Evolutionary conservation across 2,329 filamentous ascomycete species (phyloP).

Genomic region (Ambrosiella cleistominuta): DNA sequence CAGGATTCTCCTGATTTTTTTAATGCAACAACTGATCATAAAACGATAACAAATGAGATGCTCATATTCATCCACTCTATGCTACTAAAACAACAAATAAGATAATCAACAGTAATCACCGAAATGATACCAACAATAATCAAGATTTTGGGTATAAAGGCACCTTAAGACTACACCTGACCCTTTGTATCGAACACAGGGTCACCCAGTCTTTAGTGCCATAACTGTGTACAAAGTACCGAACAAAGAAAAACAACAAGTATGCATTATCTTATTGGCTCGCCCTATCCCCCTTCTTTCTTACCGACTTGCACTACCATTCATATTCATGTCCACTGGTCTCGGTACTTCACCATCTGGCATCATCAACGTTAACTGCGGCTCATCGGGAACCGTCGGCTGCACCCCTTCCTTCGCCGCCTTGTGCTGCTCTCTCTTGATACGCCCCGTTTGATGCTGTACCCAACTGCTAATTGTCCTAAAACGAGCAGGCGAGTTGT

Average conservation of each 20-base stretch:
- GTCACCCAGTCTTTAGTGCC: not conserved
- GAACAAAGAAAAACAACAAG: not conserved
- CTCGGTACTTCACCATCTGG: slow-evolving; percentile 31
- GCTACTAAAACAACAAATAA: not conserved
- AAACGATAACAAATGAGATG: not conserved
- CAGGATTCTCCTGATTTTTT: not conserved
- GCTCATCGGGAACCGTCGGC: slow-evolving; percentile 28
- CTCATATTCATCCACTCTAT: not conserved
- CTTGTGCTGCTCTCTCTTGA: slow-evolving; percentile 30
- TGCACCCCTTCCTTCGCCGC: slow-evolving; percentile 16
- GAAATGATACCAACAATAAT: not conserved
- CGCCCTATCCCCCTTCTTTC: not conserved
- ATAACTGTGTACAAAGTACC: not conserved
- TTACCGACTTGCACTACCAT: not conserved
- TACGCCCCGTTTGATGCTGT: slow-evolving; percentile 39
- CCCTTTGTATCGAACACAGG: not conserved
- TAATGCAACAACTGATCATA: not conserved
- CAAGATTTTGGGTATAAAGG: slow-evolving; percentile 1
- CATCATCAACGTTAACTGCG: slow-evolving; percentile 33
- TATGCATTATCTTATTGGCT: not conserved
- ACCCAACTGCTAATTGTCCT: slow-evolving; percentile 46
- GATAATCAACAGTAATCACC: not conserved
- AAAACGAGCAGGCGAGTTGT: slow-evolving; percentile 34
- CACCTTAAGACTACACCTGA: not conserved
- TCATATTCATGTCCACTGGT: slow-evolving; percentile 20